These are phyloP conservation scores for Solanum aculeatissimum DNA, from an alignment of 305 asterid genomes.

Conservation along the genomic window DNA sequence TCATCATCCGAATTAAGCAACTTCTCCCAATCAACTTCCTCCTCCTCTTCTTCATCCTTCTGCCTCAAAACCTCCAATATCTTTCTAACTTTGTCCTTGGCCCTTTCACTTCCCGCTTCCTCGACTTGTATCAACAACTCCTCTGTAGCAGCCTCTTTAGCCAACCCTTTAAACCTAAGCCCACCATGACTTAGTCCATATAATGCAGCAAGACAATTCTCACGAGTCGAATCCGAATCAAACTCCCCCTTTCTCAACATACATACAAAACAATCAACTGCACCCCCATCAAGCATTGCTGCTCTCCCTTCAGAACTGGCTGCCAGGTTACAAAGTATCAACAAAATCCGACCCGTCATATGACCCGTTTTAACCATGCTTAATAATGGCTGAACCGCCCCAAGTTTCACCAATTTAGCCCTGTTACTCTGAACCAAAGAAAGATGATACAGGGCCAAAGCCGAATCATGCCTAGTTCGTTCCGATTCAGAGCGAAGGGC, in stretches of 20 bases:
- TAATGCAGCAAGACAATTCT: conserved; percentile 48
- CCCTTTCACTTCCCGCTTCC: conserved; percentile 27
- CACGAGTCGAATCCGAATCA: conserved; percentile 33
- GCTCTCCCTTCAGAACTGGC: conserved; percentile 62
- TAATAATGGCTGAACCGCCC: conserved; percentile 37
- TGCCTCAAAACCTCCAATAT: conserved; percentile 50
- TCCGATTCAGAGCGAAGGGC: conserved; percentile 67
- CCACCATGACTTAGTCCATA: conserved; percentile 82
- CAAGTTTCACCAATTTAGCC: conserved; percentile 58
- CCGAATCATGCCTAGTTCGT: conserved; percentile 72
- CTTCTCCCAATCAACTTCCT: conserved; percentile 75
- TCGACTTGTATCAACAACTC: conserved; percentile 35
- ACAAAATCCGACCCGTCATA: conserved; percentile 44
- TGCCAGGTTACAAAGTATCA: conserved; percentile 50
- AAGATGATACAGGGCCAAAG: conserved; percentile 67
- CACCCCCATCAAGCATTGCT: conserved; percentile 71
- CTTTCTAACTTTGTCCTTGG: conserved; percentile 36
- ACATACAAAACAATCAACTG: conserved; percentile 47
- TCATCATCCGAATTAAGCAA: conserved; percentile 49
- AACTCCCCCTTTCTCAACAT: conserved; percentile 32
- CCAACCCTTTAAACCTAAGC: conserved; percentile 72
- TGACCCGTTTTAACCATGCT: conserved; percentile 55
- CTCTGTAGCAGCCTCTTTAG: conserved; percentile 74
- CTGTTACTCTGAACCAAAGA: conserved; percentile 65
- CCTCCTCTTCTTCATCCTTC: conserved; percentile 63